Base-by-base conservation (phyloP, 1,139 yeast species). In the Groenewaldozyma sp. region DNA sequence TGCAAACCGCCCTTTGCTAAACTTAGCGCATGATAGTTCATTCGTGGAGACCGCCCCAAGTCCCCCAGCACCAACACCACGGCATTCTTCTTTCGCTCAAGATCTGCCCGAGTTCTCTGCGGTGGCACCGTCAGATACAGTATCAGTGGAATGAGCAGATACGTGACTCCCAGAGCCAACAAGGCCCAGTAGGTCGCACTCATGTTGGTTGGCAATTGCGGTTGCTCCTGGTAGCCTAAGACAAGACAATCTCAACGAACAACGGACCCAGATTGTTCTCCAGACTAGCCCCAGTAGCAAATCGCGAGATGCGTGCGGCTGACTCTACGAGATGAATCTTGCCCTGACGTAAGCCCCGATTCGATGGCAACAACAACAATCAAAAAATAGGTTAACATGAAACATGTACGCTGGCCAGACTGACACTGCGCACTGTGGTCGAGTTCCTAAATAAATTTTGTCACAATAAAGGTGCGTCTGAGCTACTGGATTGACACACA, bases 11-110 rank as follows among this genome's bases (percentile, higher is more conserved):
- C 56, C 37, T 69, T 63, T n/a, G 83, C 73, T 50, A 91, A 76
- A 40, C 94, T 81, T 43, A 70, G 63, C 1, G 95, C 95, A 59
- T 93, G 99, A 59, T 91, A 83, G 52, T 82, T 74, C 84, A 91
- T 91, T 46, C 99, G 68, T 3, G 99, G 99, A 1, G 97, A 88
- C 54, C 88, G 94, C 11, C 95, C 96, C 40, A 93, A 59, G 55
- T 91, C 98, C 1, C 99, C 99, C 21, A 93, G 65, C 1, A 91
- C 98, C 44, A 84, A 71, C 21, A 91, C 77, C 6, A 83, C 71
- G 3, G 86, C 76, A 34, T 84, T 65, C 48, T 65, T 73, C 47
- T 71, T 63, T 11, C 55, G 45, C 31, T 45, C 37, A 24, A 50
- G 42, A 14, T 47, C 52, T 35, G 39, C 54, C 37, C 36, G 45